Evolutionary conservation across 1,284 basidiomycete genomes (phyloP).

Genomic region (Puccinia novopanici): DNA sequence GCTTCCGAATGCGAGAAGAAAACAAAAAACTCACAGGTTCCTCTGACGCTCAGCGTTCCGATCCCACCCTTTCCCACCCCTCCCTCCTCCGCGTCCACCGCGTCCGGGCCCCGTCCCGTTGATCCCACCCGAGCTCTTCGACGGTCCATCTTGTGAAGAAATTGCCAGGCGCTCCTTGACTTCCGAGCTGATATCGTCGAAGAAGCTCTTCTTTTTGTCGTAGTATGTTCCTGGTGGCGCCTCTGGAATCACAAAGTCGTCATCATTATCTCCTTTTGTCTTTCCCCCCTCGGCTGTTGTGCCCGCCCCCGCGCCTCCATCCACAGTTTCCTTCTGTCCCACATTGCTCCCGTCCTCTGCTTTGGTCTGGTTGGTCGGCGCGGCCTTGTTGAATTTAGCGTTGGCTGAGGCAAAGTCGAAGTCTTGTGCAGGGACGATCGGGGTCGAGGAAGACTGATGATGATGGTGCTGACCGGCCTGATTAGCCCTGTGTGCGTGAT

Average conservation of each 20-base stretch:
- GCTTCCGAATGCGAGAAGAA: too few species aligned
- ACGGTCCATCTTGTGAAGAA: conserved; percentile 16
- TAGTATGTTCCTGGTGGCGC: conserved; percentile 41
- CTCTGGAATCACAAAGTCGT: conserved; percentile 41
- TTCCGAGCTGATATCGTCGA: conserved; percentile 49
- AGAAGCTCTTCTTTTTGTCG: conserved; percentile 49
- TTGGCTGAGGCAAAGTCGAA: conserved; percentile 41
- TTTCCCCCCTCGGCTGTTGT: background rate
- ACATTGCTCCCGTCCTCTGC: background rate
- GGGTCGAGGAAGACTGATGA: conserved; percentile 13
- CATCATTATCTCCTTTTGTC: background rate
- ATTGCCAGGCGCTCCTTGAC: conserved; percentile 35
- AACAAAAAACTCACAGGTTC: conserved; percentile 19
- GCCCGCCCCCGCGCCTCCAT: background rate
- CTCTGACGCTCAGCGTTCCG: conserved; percentile 45
- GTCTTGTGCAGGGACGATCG: too few species aligned
- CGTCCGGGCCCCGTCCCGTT: background rate
- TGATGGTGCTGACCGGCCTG: background rate
- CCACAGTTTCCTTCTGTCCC: background rate
- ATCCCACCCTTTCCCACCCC: conserved; percentile 41
- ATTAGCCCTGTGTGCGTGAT: conserved; percentile 8
- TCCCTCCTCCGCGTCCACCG: conserved; percentile 17
- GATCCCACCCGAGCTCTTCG: background rate
- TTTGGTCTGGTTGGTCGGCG: background rate
- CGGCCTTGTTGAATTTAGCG: conserved; percentile 40